Base-by-base conservation (phyloP, 495 filamentous ascomycete species). In the Penicillium odoratum region DNA sequence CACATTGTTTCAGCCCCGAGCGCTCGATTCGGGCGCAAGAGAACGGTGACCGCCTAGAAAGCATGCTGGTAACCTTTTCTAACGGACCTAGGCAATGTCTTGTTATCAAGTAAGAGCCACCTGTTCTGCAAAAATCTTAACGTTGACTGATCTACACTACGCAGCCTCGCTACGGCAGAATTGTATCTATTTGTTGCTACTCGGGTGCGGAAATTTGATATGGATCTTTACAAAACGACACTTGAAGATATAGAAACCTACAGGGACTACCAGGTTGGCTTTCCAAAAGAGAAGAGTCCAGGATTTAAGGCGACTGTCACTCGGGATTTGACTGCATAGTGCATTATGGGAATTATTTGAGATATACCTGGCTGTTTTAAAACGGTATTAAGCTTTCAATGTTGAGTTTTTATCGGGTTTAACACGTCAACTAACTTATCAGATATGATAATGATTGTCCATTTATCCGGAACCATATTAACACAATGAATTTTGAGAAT, bases 1-100 rank as follows among this genome's bases (percentile, higher is more conserved):
- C 82, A 0, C 56, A 74, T 5, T 57, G 58, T 11, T 85, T 82
- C 61, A 59, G 70, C 8, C 81, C 83, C 2, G 76, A 79, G 10
- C 70, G 82, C 15, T 86, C 78, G 79, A 63, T 82, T 21, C 66
- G 58, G 8, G 63, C 69, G 11, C 57, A 69, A 13, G 64, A 58
- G 4, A 66, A 63, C n/a, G 67, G 71, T 0, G 51, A 71, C 9
- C 64, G 59, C 21, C 50, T 80, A 4, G 69, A 75, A 31, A 65
- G 58, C 30, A 75, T 65, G 56, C 66, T 76, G 7, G 71, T 79
- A 5, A 67, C 66, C 10, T 82, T 79, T 51, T 64, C 70, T 7
- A 74, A 72, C 18, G 79, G 79, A 5, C 70, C 59, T 29, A 67
- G 79, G 29, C 67, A 66, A 16, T 82, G 79, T 56, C 11, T 76